phyloP scores from a whole-genome alignment of 768 basidiomycete species.

The Leccinum broughii region DNA sequence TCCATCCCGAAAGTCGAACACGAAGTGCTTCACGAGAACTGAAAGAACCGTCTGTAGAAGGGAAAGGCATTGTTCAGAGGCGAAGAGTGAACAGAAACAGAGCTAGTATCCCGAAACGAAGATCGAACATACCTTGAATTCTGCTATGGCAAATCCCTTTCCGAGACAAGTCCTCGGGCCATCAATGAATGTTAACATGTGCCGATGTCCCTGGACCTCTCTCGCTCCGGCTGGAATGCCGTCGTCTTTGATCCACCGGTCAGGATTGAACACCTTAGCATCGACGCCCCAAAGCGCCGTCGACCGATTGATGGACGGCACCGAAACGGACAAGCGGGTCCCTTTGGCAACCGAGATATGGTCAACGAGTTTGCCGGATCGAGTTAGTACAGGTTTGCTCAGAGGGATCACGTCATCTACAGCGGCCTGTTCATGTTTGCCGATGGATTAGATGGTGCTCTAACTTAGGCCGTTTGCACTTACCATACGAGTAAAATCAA shows the following conservation, averaged over 20 bases:
- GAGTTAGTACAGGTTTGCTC: slow-evolving; percentile 45
- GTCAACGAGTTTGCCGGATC: slow-evolving; percentile 39
- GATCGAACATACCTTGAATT: slow-evolving; percentile 29
- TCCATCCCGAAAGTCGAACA: slow-evolving; percentile 25
- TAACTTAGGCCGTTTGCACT: not conserved
- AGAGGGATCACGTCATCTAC: slow-evolving; percentile 63
- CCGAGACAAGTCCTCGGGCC: slow-evolving; percentile 45
- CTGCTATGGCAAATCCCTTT: slow-evolving; percentile 12
- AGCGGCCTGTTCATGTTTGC: slow-evolving; percentile 37
- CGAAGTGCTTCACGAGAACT: slow-evolving; percentile 39
- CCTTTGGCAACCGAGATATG: slow-evolving; percentile 50
- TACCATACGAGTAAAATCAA: slow-evolving; percentile 21
- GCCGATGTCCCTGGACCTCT: slow-evolving; percentile 49
- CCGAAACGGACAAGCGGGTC: slow-evolving; percentile 43
- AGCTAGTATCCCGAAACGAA: not conserved
- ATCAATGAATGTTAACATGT: slow-evolving; percentile 52
- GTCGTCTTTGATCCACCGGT: slow-evolving; percentile 55
- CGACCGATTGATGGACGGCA: slow-evolving; percentile 50
- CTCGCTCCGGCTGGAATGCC: slow-evolving; percentile 35
- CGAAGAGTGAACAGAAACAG: not conserved
- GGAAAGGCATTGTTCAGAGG: not conserved
- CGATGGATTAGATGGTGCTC: not conserved
- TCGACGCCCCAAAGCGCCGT: slow-evolving; percentile 60
- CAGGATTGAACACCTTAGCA: slow-evolving; percentile 58
- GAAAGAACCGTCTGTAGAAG: slow-evolving; percentile 40